phyloP scores from a whole-genome alignment of 1,284 basidiomycete genomes.

The Cryptococcus hybrid region DNA sequence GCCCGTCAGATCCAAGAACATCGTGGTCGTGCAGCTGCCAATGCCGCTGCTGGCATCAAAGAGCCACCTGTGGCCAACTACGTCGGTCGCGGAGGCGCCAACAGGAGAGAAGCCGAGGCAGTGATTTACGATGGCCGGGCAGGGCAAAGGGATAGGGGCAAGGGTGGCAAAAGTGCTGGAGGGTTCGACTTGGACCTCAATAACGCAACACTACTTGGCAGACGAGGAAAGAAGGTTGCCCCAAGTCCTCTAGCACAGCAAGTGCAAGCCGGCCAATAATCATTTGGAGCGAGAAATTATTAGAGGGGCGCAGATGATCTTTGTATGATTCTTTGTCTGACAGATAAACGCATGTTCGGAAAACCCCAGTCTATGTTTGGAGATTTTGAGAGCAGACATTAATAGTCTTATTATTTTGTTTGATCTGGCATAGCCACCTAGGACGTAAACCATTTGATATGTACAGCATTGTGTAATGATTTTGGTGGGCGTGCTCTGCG shows the following conservation, averaged over 20 bases:
- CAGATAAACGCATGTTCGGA: too few species aligned
- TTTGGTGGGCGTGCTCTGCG: too few species aligned
- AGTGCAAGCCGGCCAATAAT: not conserved
- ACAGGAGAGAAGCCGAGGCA: slow-evolving; percentile 53
- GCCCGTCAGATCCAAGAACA: slow-evolving; percentile 50
- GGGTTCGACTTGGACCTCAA: slow-evolving; percentile 80
- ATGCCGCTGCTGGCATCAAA: slow-evolving; percentile 50
- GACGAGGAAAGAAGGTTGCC: slow-evolving; percentile 46
- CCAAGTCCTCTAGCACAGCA: slow-evolving; percentile 27
- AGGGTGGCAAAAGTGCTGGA: slow-evolving; percentile 33
- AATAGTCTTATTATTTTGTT: too few species aligned
- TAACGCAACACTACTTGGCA: slow-evolving; percentile 75
- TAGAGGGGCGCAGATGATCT: too few species aligned
- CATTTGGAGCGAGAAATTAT: too few species aligned
- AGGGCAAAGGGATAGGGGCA: slow-evolving; percentile 64
- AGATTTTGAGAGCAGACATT: too few species aligned
- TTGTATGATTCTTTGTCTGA: too few species aligned
- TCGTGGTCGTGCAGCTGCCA: slow-evolving; percentile 44
- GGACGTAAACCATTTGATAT: too few species aligned
- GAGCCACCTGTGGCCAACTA: slow-evolving; percentile 51
- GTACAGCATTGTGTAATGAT: too few species aligned
- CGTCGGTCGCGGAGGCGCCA: slow-evolving; percentile 49
- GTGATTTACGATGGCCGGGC: slow-evolving; percentile 67
- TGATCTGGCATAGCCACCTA: too few species aligned
- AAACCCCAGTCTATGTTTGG: too few species aligned